These are phyloP conservation scores for Spiraea crenata DNA, from an alignment of 331 rosid species.

Conservation along the genomic window DNA sequence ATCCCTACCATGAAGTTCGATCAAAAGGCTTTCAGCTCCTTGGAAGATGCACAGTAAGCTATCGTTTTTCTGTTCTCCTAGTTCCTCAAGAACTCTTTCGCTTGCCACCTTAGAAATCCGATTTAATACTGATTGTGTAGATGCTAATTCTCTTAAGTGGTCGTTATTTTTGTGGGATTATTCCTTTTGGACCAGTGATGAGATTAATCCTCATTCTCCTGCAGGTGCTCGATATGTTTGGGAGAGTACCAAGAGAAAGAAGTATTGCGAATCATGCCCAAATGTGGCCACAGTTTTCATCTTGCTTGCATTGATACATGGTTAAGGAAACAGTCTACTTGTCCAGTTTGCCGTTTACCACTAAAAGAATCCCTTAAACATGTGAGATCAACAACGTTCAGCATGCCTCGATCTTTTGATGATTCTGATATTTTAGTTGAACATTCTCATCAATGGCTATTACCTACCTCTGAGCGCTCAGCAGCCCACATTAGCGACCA, in stretches of 20 bases:
- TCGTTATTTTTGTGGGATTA: neutral
- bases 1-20: slow-evolving; percentile 88
- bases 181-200: neutral
- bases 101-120: neutral
- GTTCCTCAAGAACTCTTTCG: neutral
- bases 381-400: slow-evolving; percentile 48
- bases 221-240: slow-evolving; percentile 93
- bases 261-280: slow-evolving; percentile 76
- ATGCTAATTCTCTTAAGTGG: neutral
- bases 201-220: slow-evolving; percentile 16
- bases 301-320: slow-evolving; percentile 87
- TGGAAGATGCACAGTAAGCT: slow-evolving; percentile 85
- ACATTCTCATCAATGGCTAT: slow-evolving; percentile 41
- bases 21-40: slow-evolving; percentile 75
- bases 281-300: slow-evolving; percentile 90
- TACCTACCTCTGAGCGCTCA: slow-evolving; percentile 26
- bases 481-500: slow-evolving; percentile 30
- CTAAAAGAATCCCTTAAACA: slow-evolving; percentile 58
- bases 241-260: slow-evolving; percentile 88
- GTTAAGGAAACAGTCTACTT: slow-evolving; percentile 85
- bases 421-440: slow-evolving; percentile 48
- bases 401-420: slow-evolving; percentile 42
- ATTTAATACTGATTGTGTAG: neutral
- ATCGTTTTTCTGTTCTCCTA: slow-evolving; percentile 3
- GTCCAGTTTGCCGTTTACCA: slow-evolving; percentile 89